Base-by-base conservation (phyloP, 495 filamentous ascomycete genomes). In the Aspergillus sparsus region DNA sequence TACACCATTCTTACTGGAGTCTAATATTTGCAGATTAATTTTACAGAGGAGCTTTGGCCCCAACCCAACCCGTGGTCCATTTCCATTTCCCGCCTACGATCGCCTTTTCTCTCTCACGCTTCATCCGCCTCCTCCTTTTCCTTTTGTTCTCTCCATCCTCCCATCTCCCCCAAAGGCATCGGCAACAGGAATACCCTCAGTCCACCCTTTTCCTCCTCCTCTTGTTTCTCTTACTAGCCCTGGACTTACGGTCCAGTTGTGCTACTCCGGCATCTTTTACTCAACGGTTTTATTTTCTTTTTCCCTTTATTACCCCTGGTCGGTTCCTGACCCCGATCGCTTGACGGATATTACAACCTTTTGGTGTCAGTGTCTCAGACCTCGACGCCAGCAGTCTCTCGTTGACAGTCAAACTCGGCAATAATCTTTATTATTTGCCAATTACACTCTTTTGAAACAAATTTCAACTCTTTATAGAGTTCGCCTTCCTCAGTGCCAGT, bases 371-470 rank as follows among this genome's bases (percentile, higher is more conserved):
- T 66, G 61, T 66, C 63, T 56, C 68, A 59, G 64, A 60, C 50
- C 59, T 62, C 62, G 66, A 65, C 66, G 60, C 68, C 57, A 45
- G 63, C 64, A 68, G 69, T 68, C 74, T 65, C 64, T 77, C 72
- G 63, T 74, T 72, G 49, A 67, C 62, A 65, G 56, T 60, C 51
- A 58, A 47, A 53, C 49, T 62, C 44, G 63, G 63, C 58, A 58
- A 44, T 55, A 62, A 64, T 49, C 15, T 52, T 57, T 53, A 55
- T 56, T 61, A 55, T 63, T 60, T 52, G 63, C 63, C 61, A 60
- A 66, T 63, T 69, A 37, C 60, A 65, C 61, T 68, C 67, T 45
- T 65, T 70, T 52, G 15, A 50, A 50, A 27, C 21, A 27, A 27
- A 27, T 27, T 27, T 27, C 21, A 27, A 27, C 21, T 27, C 21